Base-by-base conservation (phyloP, 2,329 filamentous ascomycete genomes). In the Pseudogymnoascus sp. region DNA sequence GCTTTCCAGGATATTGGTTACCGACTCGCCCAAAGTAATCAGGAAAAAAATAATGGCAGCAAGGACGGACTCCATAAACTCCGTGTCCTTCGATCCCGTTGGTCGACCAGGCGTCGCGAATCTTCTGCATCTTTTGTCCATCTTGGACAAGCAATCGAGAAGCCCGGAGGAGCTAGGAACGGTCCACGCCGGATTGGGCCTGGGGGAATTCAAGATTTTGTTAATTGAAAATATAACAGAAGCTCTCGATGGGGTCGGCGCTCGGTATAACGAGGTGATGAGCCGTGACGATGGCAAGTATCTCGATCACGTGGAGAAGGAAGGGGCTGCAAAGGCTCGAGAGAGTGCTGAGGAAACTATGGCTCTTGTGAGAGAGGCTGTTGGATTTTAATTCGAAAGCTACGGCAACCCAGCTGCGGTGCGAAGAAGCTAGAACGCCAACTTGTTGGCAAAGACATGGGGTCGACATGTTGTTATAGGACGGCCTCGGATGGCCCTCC, bases 91-190 rank as follows among this genome's bases (percentile, higher is more conserved):
- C 72, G 87, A 96, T 65, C 86, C 85, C 0, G 70, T 73, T 0
- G 70, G 67, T 0, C 81, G 94, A 25, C 93, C 93, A 0, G 94
- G 92, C 0, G 88, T 99, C 3, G 87, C 92, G 9, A 99, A 97
- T 72, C 78, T 99, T 10, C 75, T 99, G 1, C 85, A 91, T 62
- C 83, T 99, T 13, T 76, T 93, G n/a, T 86, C 85, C 25, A 83
- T 90, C 65, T 84, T 93, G 67, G 82, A 87, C 61, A 67, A 72
- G 3, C 68, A 73, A 27, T 69, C 70, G 2, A 74, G 77, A 59
- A 76, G 70, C 10, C 73, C 78, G 1, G 65, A 69, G 48, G 71
- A 79, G 42, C 67, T 83, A 18, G 80, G 75, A 1, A 62, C 71
- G 10, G 70, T 71, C 6, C 75, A 77, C 58, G 71, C 71, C 4